Evolutionary conservation across 768 basidiomycete species (phyloP), one percentile per base, ranked within the genome.

Genomic region (Austroboletus eburneus): DNA sequence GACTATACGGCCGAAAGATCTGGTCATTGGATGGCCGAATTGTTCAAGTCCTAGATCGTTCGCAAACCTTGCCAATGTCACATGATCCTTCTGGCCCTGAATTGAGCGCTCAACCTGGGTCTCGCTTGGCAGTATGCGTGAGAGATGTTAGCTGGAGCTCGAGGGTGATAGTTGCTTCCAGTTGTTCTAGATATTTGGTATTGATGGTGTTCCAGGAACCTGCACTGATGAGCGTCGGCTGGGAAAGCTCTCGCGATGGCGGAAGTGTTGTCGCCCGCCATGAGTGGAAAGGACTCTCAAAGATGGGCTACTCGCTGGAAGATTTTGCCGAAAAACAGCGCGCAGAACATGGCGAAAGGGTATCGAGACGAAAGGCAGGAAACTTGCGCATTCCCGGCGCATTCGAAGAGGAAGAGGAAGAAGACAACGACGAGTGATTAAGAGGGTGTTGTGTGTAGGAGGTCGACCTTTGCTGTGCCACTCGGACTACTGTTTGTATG

Each of bases 101-200:
- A 48, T 66, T 68, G 1, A 61, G 62, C 9, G 48, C 66, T 17
- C 54, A 60, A 17, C 27, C 38, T 1, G 61, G 67, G n/a, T 35
- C 59, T 49, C 62, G 64, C 36, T 48, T 57, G 41, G 59, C 58
- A 10, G 72, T 73, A 21, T 89, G 87, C 51, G 93, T 97, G 4
- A 82, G 95, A 35, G 95, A 98, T 61, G 92, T 97, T 50, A 87
- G 87, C 61, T 99, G 96, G 96, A 91, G 92, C 64, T 81, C 87
- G 25, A 79, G 80, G 73, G 87, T 86, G 64, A 57, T 49, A 17
- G n/a, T 32, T 9, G 14, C 29, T 14, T 21, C 9, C 17, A 9
- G 7, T 27, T 18, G n/a, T 32, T 33, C 33, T 32, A 42, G 20
- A 30, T 50, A n/a, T 21, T 39, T 27, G 16, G 39, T 27, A 33